Evolutionary conservation across 1,284 basidiomycete genomes (phyloP), one percentile per base, ranked within the genome.

Genomic region (Fomitiporia mediterranea): DNA sequence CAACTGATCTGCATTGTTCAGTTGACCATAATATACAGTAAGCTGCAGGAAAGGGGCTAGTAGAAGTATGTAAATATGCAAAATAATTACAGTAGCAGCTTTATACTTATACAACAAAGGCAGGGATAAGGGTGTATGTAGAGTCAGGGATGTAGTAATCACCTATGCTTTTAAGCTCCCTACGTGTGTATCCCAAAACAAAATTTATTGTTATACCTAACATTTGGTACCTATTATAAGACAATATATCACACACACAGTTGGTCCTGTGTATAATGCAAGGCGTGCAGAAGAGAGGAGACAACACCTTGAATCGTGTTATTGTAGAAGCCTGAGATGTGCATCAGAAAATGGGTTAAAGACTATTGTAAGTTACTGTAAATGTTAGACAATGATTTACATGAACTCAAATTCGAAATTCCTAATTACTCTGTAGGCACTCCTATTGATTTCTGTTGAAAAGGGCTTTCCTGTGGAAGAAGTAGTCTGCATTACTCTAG

Each of bases 11-110:
- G 25, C 42, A 53, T 57, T 34, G 51, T n/a, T 48, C 62, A 88
- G 90, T 93, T 32, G 90, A 93, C 66, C 90, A 90, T 2, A 89
- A 89, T 1, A 94, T 95, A 43, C 95, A 98, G 69, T 67, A 72
- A 3, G 91, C 91, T 3, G 95, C 95, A 2, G 94, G 95, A 2
- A 76, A 71, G 0, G 72, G 77, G 25, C 78, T 98, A 3, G 64
- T 86, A 2, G 71, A 80, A 53, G 92, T 94, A 77, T 95, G 89
- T 82, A 65, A 65, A 76, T 65, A 37, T 63, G 61, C 55, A 63
- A 61, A 63, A 19, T 7, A 21, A 6, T 3, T 6, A 5, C 21
- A 19, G 17, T 8, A 11, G 11, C 28, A 30, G 11, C 15, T 4
- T n/a, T 25, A 9, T n/a, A 56, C 19, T 47, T 25, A 57, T 47